These are phyloP conservation scores for Globisporangium cederbergense DNA, from an alignment of 352 stramenopile genomes.

Conservation along the genomic window DNA sequence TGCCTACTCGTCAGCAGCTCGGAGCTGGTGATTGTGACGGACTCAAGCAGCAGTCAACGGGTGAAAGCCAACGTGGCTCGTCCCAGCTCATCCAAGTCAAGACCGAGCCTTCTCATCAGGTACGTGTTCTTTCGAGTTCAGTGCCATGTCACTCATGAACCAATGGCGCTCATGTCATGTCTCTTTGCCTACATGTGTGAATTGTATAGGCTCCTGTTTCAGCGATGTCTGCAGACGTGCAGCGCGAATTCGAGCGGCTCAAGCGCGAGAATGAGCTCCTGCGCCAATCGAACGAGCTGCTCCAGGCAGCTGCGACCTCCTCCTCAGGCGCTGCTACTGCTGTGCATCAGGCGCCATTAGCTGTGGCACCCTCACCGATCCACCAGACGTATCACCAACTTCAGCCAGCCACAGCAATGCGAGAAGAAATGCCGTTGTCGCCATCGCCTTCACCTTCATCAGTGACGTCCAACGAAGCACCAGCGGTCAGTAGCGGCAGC, in stretches of 20 bases:
- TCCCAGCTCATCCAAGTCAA: background rate
- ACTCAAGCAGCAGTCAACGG: background rate
- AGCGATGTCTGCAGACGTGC: slow-evolving; percentile 28
- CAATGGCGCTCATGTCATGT: background rate
- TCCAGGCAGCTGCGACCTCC: slow-evolving; percentile 31
- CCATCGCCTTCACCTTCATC: background rate
- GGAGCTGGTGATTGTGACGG: background rate
- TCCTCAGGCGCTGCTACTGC: background rate
- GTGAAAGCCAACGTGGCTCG: background rate
- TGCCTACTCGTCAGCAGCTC: background rate
- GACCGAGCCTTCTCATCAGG: slow-evolving; percentile 4
- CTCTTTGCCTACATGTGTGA: background rate
- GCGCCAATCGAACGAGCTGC: slow-evolving; percentile 57
- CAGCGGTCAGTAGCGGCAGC: background rate
- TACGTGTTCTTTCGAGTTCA: background rate
- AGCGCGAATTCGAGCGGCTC: slow-evolving; percentile 62
- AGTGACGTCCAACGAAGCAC: background rate
- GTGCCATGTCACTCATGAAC: background rate
- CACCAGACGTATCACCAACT: background rate
- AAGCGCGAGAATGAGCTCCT: slow-evolving; percentile 65
- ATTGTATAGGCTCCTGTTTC: background rate
- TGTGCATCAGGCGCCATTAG: too few species aligned
- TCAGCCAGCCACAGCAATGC: background rate
- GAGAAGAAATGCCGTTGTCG: background rate
- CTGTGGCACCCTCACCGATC: too few species aligned